phyloP scores from a whole-genome alignment of 2,329 filamentous ascomycete species.

The Hypocreales sp. region DNA sequence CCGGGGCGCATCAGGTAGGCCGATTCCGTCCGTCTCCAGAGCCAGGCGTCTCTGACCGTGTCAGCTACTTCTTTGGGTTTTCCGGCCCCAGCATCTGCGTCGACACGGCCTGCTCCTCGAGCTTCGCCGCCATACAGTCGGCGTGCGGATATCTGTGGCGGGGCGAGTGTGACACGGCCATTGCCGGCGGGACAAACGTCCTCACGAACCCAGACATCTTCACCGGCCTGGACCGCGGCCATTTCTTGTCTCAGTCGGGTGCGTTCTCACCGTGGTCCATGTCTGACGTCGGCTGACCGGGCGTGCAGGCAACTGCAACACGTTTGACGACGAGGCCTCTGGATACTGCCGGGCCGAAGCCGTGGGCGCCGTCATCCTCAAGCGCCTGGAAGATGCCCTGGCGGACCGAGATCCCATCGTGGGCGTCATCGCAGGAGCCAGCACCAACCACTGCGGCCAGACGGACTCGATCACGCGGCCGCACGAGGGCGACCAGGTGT shows the following conservation, averaged over 20 bases:
- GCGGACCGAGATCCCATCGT: conserved; percentile 63
- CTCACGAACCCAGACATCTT: conserved; percentile 54
- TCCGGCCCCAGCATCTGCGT: conserved; percentile 56
- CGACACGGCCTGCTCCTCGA: conserved; percentile 68
- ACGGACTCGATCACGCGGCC: conserved; percentile 75
- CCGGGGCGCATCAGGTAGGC: neutral
- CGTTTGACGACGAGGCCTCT: conserved; percentile 66
- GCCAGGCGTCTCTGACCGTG: no score
- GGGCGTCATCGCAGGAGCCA: conserved; percentile 59
- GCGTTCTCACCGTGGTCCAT: no score
- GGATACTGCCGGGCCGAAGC: conserved; percentile 72
- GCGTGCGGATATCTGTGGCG: conserved; percentile 53
- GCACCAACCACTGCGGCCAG: conserved; percentile 43
- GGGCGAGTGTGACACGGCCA: conserved; percentile 65
- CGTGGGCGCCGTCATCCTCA: conserved; percentile 60
- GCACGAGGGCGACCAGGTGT: conserved; percentile 60
- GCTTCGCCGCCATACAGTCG: conserved; percentile 54
- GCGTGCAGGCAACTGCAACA: conserved; percentile 35
- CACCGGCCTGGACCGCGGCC: conserved; percentile 57
- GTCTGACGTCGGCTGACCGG: no score
- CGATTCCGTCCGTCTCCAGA: no score
- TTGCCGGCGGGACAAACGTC: conserved; percentile 64
- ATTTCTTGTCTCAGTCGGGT: conserved; percentile 49
- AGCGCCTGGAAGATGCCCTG: conserved; percentile 64
- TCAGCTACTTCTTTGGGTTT: conserved; percentile 65